Conservation (phyloP, 805 yeast genomes). For the Wickerhamomyces hampshirensis region DNA sequence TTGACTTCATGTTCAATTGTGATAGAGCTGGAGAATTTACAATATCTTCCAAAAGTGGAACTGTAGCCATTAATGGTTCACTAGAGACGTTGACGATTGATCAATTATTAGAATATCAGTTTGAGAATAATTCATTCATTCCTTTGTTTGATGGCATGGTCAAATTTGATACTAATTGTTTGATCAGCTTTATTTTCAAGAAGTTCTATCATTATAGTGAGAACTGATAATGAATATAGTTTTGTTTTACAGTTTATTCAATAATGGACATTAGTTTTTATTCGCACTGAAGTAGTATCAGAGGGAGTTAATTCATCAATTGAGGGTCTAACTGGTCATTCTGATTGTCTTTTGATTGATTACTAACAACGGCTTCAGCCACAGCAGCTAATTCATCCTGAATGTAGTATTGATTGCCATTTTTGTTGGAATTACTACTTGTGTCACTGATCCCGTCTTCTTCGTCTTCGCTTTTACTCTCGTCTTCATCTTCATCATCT, state of each 20-base stretch:
- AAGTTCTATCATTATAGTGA: slow-evolving; percentile 57
- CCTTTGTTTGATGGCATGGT: slow-evolving; percentile 64
- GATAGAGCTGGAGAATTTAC: slow-evolving; percentile 68
- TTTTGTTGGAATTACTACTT: background rate
- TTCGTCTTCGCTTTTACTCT: slow-evolving; percentile 1
- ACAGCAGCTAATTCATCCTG: slow-evolving; percentile 24
- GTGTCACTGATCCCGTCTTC: slow-evolving; percentile 5
- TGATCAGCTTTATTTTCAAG: slow-evolving; percentile 65
- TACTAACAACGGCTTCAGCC: slow-evolving; percentile 24
- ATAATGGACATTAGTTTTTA: too few species aligned
- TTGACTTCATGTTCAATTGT: slow-evolving; percentile 71
- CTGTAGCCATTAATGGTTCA: slow-evolving; percentile 57
- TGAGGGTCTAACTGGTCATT: slow-evolving; percentile 16
- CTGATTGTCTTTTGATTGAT: slow-evolving; percentile 3
- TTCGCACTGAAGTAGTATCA: background rate
- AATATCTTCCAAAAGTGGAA: slow-evolving; percentile 70
- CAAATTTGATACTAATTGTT: slow-evolving; percentile 59
- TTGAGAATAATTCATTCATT: slow-evolving; percentile 53
- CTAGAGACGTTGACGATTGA: slow-evolving; percentile 58
- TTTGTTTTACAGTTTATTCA: slow-evolving; percentile 1
- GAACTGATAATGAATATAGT: slow-evolving; percentile 2
- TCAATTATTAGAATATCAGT: slow-evolving; percentile 67
- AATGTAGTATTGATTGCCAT: slow-evolving; percentile 9
- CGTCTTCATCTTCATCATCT: background rate
- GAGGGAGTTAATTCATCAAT: slow-evolving; percentile 2